Conservation (phyloP, 345 rosid genomes). For the Pistacia vera region DNA sequence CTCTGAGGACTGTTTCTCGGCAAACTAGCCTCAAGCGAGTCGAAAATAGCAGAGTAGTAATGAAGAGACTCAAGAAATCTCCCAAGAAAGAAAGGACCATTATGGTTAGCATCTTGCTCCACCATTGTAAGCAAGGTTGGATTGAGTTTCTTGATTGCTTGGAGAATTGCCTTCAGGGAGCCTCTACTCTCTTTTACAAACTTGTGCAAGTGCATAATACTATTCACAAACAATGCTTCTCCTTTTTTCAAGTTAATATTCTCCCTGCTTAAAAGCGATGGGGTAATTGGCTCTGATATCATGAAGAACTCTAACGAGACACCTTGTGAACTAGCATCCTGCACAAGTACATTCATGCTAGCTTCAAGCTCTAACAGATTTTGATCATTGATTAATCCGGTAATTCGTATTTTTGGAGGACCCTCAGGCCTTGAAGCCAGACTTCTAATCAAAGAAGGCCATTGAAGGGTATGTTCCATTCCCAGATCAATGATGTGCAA, state of each 20-base stretch:
- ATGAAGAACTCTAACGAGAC: constrained; percentile 35
- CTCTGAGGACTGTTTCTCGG: constrained; percentile 53
- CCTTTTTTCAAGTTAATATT: constrained; percentile 49
- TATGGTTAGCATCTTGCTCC: constrained; percentile 75
- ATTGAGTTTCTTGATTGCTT: constrained; percentile 55
- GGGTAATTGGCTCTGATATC: constrained; percentile 36
- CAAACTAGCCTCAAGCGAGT: constrained; percentile 61
- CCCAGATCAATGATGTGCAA: constrained; percentile 61
- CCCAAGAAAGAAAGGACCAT: constrained; percentile 71
- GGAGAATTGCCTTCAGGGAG: constrained; percentile 65
- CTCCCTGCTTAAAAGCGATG: constrained; percentile 42
- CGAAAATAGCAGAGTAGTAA: constrained; percentile 65
- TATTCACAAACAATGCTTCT: constrained; percentile 51
- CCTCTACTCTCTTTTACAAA: constrained; percentile 68
- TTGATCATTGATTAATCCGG: constrained; percentile 35
- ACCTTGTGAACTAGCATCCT: constrained; percentile 46
- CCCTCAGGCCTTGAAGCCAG: constrained; percentile 59
- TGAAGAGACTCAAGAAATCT: constrained; percentile 74
- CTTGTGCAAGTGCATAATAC: constrained; percentile 61
- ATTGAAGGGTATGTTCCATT: constrained; percentile 57
- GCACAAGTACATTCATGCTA: constrained; percentile 35
- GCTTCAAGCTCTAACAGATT: constrained; percentile 29
- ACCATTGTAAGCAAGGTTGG: constrained; percentile 52
- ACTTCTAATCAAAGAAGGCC: constrained; percentile 54
- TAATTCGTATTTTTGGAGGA: constrained; percentile 49